phyloP scores from a whole-genome alignment of 345 rosid genomes.

The Balakata baccata region DNA sequence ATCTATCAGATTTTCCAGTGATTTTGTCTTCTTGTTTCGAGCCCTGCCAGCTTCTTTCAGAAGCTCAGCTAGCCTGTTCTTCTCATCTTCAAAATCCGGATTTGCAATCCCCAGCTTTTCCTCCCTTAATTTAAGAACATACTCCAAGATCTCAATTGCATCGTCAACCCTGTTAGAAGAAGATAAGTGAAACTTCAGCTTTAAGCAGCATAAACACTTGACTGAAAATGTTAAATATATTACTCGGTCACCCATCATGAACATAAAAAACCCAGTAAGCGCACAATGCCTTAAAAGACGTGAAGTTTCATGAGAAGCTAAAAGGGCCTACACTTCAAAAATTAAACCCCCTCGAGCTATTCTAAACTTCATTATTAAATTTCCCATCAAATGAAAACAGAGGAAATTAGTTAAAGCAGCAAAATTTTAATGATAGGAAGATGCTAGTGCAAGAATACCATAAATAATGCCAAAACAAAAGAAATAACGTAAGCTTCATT shows the following conservation, averaged over 20 bases:
- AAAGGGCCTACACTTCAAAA: neutral
- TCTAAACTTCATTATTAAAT: neutral
- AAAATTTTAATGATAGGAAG: neutral
- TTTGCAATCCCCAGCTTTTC: conserved; percentile 97
- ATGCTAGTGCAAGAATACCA: neutral
- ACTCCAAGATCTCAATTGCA: conserved; percentile 91
- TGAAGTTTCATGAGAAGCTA: neutral
- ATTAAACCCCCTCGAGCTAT: neutral
- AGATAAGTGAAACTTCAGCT: too few relatives aligned
- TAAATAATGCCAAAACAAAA: too few relatives aligned
- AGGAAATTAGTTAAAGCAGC: neutral
- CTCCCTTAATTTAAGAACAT: conserved; percentile 85
- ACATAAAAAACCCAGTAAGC: neutral
- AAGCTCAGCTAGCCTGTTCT: conserved; percentile 85
- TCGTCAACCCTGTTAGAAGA: conserved; percentile 72
- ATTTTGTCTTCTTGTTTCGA: conserved; percentile 80
- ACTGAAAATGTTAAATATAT: neutral
- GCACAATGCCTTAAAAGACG: neutral
- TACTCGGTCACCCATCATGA: neutral
- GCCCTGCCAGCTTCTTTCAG: conserved; percentile 95
- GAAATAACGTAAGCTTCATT: too few relatives aligned
- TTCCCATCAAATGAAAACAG: neutral
- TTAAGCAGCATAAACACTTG: too few relatives aligned
- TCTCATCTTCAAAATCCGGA: conserved; percentile 96
- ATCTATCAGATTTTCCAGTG: conserved; percentile 88